Percentiles rank a stretch among this genome's conserved stretches.
phyloP scores from a whole-genome alignment of 148 eudicot species.

The Fallopia convolvulus region DNA sequence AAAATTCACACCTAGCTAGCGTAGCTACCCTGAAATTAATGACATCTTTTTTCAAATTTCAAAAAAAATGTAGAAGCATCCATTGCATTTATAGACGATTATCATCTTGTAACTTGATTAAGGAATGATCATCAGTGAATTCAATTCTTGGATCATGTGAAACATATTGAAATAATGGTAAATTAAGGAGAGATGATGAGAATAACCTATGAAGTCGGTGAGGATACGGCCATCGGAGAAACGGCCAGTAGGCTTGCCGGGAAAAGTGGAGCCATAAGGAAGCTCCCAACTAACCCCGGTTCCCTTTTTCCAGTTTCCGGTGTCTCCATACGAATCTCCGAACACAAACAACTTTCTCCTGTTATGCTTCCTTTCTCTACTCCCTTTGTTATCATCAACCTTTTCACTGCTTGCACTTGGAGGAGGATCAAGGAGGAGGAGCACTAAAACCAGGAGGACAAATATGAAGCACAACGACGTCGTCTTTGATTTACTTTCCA shows the following conservation, averaged over 20 bases:
- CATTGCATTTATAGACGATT: no score
- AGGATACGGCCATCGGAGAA: slow-evolving; percentile 76
- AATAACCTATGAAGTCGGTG: slow-evolving; percentile 58
- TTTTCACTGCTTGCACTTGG: neutral
- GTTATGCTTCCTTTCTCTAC: neutral
- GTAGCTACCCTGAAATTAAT: neutral
- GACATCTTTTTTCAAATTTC: neutral
- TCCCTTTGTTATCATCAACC: neutral
- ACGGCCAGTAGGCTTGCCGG: slow-evolving; percentile 76
- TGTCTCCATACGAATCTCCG: slow-evolving; percentile 88
- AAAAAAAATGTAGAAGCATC: no score
- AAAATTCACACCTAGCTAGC: neutral
- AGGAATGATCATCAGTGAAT: no score
- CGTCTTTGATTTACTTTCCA: neutral
- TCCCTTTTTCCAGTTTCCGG: slow-evolving; percentile 45
- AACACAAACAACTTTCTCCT: slow-evolving; percentile 46
- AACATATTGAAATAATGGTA: neutral
- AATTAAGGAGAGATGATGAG: neutral
- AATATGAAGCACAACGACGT: neutral
- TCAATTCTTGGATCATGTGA: neutral
- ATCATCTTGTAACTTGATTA: no score
- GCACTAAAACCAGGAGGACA: neutral
- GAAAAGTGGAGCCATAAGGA: slow-evolving; percentile 74
- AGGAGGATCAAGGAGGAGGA: neutral
- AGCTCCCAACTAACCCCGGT: slow-evolving; percentile 39